These are phyloP conservation scores for Rhizopogon roseolus DNA, from an alignment of 768 basidiomycete species.

Conservation along the genomic window DNA sequence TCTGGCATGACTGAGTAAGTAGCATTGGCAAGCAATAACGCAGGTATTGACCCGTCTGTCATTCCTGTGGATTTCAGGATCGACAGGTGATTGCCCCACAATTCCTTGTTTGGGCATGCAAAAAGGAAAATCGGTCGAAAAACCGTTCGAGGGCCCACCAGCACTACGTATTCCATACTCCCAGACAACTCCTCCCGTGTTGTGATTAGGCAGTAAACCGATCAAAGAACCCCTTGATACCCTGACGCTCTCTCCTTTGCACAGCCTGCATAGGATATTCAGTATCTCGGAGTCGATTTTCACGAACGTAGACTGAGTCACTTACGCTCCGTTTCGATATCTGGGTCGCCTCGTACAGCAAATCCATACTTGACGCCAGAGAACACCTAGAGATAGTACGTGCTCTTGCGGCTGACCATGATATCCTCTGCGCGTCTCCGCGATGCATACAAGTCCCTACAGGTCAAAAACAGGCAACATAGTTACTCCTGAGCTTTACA, in stretches of 20 bases:
- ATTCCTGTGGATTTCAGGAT: too few species aligned
- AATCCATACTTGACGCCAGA: constrained; percentile 31
- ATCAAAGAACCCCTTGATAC: constrained; percentile 43
- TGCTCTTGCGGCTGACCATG: constrained; percentile 39
- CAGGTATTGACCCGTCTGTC: too few species aligned
- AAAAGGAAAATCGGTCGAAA: too few species aligned
- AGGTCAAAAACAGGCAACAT: too few species aligned
- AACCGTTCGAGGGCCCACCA: too few species aligned
- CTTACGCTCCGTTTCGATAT: constrained; percentile 17
- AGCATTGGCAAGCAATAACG: too few species aligned
- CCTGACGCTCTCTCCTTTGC: constrained; percentile 54
- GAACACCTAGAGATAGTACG: constrained; percentile 54
- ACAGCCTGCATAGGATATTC: constrained; percentile 36
- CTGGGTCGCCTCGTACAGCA: constrained; percentile 10
- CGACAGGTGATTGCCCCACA: too few species aligned
- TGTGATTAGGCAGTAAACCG: constrained; percentile 24
- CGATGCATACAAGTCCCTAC: background rate
- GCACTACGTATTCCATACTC: too few species aligned
- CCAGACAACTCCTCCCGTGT: background rate
- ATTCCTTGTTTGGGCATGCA: too few species aligned
- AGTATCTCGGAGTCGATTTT: background rate
- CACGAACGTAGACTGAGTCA: background rate
- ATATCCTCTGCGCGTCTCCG: constrained; percentile 55
- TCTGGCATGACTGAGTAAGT: too few species aligned
- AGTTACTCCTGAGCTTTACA: too few species aligned